Base-by-base conservation (phyloP, 1,139 yeast genomes). In the Tardiomyces digboiensis region DNA sequence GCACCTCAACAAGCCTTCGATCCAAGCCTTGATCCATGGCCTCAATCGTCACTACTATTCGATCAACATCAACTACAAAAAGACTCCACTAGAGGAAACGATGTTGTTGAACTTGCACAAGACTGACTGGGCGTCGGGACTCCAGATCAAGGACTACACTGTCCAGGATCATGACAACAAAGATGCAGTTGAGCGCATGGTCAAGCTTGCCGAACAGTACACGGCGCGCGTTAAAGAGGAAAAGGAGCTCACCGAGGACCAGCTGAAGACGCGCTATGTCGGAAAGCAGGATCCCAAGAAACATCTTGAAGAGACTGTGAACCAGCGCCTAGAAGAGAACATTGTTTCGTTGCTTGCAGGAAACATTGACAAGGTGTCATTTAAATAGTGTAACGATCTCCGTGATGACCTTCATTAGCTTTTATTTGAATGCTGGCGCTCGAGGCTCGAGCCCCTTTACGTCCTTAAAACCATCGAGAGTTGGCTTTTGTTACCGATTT, bases 281-380 rank as follows among this genome's bases (percentile, higher is more conserved):
- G 99, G 99, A 55, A 89, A 88, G 62, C 97, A 91, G 66, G 98
- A 93, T 65, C 99, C 98, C 42, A 93, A 93, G 78, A 91, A 91
- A 69, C 99, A 93, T 69, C 73, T 93, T 59, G 77, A 84, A 42
- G 97, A 87, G 53, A 84, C 94, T 2, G 94, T 96, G 13, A 94
- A 86, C 52, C 71, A 72, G 51, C 72, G 88, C 46, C 78, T 93
- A 57, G 98, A 91, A 64, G 94, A 87, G 44, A 93, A 91, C 61
- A 81, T 91, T 44, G 87, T 87, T 13, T 79, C 94, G 37, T 76
- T 91, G 55, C 72, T 89, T 59, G 85, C 96, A 18, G 85, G 95
- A 44, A 85, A 84, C 63, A 88, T 91, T 42, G 91, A 91, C 64
- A 80, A 93, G 42, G 80, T 86, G 18, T 64, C 70, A 16, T 68